Evolutionary conservation across 2,329 filamentous ascomycete species (phyloP).

Genomic region (Boeremia lycopersici): DNA sequence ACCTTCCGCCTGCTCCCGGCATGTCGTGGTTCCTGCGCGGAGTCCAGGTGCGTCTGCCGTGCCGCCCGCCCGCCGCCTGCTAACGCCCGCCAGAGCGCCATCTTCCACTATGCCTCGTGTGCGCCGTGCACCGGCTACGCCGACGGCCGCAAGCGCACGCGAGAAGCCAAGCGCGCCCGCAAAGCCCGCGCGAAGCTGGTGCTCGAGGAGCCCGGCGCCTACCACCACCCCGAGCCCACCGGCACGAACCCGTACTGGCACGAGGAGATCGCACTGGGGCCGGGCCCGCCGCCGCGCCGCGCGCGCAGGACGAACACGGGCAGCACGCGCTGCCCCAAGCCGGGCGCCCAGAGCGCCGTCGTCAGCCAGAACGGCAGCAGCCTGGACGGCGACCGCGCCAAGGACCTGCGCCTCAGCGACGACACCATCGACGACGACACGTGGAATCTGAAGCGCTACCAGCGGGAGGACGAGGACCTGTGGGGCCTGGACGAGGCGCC

Average conservation of each 20-base stretch:
- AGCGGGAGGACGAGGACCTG: constrained; percentile 85
- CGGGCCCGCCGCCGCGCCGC: constrained; percentile 68
- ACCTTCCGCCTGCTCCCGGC: constrained; percentile 9
- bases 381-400: constrained; percentile 33
- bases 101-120: constrained; percentile 80
- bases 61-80: background rate
- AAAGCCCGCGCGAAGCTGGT: constrained; percentile 69
- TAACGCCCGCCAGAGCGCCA: constrained; percentile 61
- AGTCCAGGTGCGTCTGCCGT: constrained; percentile 51
- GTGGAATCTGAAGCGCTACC: constrained; percentile 80
- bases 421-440: constrained; percentile 54
- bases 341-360: constrained; percentile 57
- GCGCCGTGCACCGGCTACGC: constrained; percentile 76
- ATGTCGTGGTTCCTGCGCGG: constrained; percentile 53
- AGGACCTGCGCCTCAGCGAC: constrained; percentile 38
- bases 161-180: constrained; percentile 71
- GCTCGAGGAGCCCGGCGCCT: constrained; percentile 72
- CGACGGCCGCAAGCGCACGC: constrained; percentile 72
- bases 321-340: constrained; percentile 61
- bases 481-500: constrained; percentile 69
- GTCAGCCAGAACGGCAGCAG: constrained; percentile 55
- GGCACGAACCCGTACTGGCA: constrained; percentile 88
- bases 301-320: constrained; percentile 62
- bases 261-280: constrained; percentile 84
- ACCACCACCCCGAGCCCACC: constrained; percentile 81